phyloP scores from a whole-genome alignment of 352 stramenopile genomes.

The Globisporangium camurandrum region DNA sequence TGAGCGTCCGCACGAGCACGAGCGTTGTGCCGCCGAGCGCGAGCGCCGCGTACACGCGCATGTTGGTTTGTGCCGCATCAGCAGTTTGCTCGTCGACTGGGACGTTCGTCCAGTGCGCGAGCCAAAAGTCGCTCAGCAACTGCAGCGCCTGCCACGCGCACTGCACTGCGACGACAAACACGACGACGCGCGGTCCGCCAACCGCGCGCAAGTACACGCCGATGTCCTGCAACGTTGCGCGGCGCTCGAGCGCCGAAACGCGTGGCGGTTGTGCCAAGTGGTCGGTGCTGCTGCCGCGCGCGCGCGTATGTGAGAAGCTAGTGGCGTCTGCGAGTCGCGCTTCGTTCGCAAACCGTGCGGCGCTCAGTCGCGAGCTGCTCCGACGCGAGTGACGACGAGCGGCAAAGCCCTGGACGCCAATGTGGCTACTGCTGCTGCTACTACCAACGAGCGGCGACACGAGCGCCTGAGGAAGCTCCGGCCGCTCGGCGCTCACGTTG shows the following conservation, averaged over 20 bases:
- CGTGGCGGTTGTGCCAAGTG: no score
- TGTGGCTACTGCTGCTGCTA: neutral
- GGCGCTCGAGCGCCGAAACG: conserved; percentile 14
- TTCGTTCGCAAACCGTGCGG: neutral
- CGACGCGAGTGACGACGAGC: no score
- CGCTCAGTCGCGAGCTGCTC: conserved; percentile 6
- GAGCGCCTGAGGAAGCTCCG: conserved; percentile 16
- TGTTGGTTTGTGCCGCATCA: conserved; percentile 58
- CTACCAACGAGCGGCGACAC: conserved; percentile 26
- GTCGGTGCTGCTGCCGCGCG: conserved; percentile 6
- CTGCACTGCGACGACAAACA: conserved; percentile 57
- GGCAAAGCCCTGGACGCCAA: conserved; percentile 20
- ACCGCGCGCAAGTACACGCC: conserved; percentile 39
- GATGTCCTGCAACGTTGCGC: conserved; percentile 25
- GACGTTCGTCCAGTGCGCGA: conserved; percentile 84
- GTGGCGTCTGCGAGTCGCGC: neutral
- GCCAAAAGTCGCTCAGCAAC: conserved; percentile 86
- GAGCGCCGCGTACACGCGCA: conserved; percentile 55
- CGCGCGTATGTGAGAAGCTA: neutral
- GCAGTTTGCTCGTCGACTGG: no score
- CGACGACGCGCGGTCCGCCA: conserved; percentile 32
- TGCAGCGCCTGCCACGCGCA: conserved; percentile 79
- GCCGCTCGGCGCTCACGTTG: conserved; percentile 24
- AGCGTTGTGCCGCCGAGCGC: conserved; percentile 43
- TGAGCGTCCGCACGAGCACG: conserved; percentile 48